Percentiles rank a stretch among this genome's conserved stretches.
Conservation (phyloP, 306 rosid species). For the Clitoria ternatea region DNA sequence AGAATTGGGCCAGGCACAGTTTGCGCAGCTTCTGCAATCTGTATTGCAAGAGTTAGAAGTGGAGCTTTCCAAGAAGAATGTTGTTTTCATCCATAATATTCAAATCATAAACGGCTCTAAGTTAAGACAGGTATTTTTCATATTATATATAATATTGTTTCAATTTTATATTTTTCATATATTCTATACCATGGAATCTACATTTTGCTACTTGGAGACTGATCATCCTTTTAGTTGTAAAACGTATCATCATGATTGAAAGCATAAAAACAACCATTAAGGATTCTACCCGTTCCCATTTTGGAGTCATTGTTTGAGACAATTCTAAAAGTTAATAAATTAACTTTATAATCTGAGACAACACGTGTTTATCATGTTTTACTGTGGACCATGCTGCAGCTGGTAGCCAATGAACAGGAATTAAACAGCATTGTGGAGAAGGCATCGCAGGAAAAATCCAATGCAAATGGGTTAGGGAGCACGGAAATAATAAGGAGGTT, state of each 20-base stretch:
- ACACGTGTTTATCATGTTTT: slow-evolving; percentile 5
- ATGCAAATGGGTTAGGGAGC: slow-evolving; percentile 32
- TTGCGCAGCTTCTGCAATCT: slow-evolving; percentile 82
- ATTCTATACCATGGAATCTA: not conserved
- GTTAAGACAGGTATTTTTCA: slow-evolving; percentile 67
- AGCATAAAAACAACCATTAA: slow-evolving; percentile 1
- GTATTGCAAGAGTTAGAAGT: slow-evolving; percentile 80
- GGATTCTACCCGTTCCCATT: not conserved
- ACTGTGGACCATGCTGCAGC: slow-evolving; percentile 49
- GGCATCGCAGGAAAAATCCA: slow-evolving; percentile 44
- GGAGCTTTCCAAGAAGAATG: slow-evolving; percentile 56
- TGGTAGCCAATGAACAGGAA: slow-evolving; percentile 67
- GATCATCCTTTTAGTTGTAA: slow-evolving; percentile 11
- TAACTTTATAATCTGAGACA: not conserved
- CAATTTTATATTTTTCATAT: not conserved
- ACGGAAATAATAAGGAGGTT: slow-evolving; percentile 45
- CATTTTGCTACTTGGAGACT: not conserved
- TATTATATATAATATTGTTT: not conserved
- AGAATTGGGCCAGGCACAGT: slow-evolving; percentile 93
- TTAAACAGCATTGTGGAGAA: slow-evolving; percentile 43
- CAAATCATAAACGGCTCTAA: slow-evolving; percentile 63
- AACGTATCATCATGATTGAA: not conserved
- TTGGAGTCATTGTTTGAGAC: not conserved
- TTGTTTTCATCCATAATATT: slow-evolving; percentile 51
- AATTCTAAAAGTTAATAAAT: not conserved